Percentiles rank a stretch among this genome's conserved stretches.
Evolutionary conservation across 305 asterid species (phyloP).

Genomic region (Solanum hybrid): DNA sequence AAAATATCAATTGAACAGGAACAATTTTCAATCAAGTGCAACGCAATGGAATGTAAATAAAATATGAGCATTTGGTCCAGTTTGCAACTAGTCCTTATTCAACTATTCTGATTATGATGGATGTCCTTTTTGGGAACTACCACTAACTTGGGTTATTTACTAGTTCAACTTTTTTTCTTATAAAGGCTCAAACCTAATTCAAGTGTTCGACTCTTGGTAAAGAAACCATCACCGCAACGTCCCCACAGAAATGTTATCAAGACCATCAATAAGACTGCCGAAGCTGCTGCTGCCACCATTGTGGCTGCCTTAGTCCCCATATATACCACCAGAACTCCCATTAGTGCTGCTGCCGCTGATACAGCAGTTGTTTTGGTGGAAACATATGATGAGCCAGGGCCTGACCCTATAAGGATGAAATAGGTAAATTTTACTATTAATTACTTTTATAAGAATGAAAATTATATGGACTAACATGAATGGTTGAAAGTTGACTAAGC

Average conservation of each 20-base stretch:
- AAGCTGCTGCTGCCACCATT: constrained; percentile 63
- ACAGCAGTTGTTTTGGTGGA: constrained; percentile 63
- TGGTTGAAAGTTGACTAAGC: constrained; percentile 3
- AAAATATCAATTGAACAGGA: background rate
- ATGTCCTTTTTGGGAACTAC: background rate
- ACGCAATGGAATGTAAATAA: background rate
- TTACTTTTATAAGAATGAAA: constrained; percentile 5
- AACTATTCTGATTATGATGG: background rate
- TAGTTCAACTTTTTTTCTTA: background rate
- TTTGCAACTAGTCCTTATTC: background rate
- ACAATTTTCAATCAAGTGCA: background rate
- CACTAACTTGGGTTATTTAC: background rate
- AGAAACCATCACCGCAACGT: constrained; percentile 42
- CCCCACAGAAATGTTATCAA: constrained; percentile 57
- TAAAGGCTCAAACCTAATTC: constrained; percentile 75
- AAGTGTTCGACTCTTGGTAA: constrained; percentile 64
- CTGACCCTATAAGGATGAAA: constrained; percentile 66
- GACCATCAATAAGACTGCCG: constrained; percentile 60
- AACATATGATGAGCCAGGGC: constrained; percentile 53
- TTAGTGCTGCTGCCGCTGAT: constrained; percentile 45
- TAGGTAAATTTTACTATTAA: constrained; percentile 34
- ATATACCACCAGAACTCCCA: constrained; percentile 62
- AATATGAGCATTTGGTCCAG: background rate
- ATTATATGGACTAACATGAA: background rate
- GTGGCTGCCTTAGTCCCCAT: constrained; percentile 59